Base-by-base conservation (phyloP, 345 rosid species). In the Clarkia xantiana region DNA sequence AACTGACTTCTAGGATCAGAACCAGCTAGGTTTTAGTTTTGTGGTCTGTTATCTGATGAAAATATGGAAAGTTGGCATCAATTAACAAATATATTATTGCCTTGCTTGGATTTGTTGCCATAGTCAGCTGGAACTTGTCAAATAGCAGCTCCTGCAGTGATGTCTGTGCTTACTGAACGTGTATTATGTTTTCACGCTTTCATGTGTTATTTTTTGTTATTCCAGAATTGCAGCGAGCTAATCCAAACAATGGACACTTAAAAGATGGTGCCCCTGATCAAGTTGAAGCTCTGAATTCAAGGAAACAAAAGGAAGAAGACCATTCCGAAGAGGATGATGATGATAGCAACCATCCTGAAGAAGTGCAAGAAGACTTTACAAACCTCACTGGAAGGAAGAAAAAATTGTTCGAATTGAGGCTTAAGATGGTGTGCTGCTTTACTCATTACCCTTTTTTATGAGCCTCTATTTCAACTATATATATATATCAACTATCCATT, bases 331-430 rank as follows among this genome's bases (percentile, higher is more conserved):
- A 62, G 50, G 76, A 68, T 42, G 53, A 74, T 43, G 77, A 62
- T 52, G 76, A 68, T 45, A 55, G 70, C 2, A 71, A 64, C 12
- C 63, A 49, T 0, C 61, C 68, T 13, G 68, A 52, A 46, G 74
- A 73, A 65, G 86, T 62, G 42, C 70, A 67, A 44, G 89, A 39
- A 54, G 94, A 86, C 41, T 48, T 71, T 47, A 62, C 77, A 4
- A 68, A 86, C 13, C 96, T 91, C 63, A 80, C 96, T 0, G 96
- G 96, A 43, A 81, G 94, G 67, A 75, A 73, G 77, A 86, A 75
- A 65, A 84, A 70, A 22, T 52, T 84, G 65, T 81, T 70, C 52
- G 96, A 91, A 62, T 59, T 91, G 62, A 81, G 76, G 68, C 79
- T 80, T 58, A 86, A 86, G 78, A 78, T 91, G 95, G 96, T 86